Evolutionary conservation across 164 flowering plant genomes (phyloP), one percentile per base, ranked within the genome.

Genomic region (Umbellularia californica): DNA sequence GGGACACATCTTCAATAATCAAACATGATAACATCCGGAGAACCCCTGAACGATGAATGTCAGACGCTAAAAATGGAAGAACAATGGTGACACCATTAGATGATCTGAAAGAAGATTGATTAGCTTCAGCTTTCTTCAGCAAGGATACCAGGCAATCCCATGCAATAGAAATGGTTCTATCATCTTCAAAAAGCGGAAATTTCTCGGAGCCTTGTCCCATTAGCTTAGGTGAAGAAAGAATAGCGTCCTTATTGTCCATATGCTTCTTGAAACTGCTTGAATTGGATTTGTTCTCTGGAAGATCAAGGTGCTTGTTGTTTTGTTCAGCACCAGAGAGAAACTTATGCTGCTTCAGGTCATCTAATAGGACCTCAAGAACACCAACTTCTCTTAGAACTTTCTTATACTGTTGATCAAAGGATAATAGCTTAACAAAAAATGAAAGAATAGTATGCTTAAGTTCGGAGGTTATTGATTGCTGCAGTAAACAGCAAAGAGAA

Each of bases 371-470:
- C 80, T 90, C 99, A 75, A 94, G 83, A 74, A 96, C 92, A 80
- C 99, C 99, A 80, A 96, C 98, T 84, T 96, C 99, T 69, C 98
- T 85, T 70, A 96, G 78, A 50, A 96, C 94, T 83, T 92, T 96
- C 82, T 96, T 95, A 85, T 92, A 96, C 80, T 94, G 97, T 77
- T 91, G 98, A 82, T 96, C 99, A 83, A 96, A 96, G 22, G 99
- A 96, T 76, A 94, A 77, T 27, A 96, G 93, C 76, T 96, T 96
- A n/a, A 94, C 93, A 81, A 96, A 92, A 80, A 96, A 96, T 58
- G 97, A 85, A 78, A 96, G 88, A 79, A 96, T 90, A 3, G 92
- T 88, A 68, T 89, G 89, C 88, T 96, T 96, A 68, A 94, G 78
- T 24, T 89, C 93, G 62, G 98, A 84, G 58, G 90, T 83, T 69